A percentile compares a stretch with the other conserved stretches of the same genome.
These are phyloP conservation scores for Teunomyces aglyptinius DNA, from an alignment of 805 yeast genomes.

Conservation along the genomic window DNA sequence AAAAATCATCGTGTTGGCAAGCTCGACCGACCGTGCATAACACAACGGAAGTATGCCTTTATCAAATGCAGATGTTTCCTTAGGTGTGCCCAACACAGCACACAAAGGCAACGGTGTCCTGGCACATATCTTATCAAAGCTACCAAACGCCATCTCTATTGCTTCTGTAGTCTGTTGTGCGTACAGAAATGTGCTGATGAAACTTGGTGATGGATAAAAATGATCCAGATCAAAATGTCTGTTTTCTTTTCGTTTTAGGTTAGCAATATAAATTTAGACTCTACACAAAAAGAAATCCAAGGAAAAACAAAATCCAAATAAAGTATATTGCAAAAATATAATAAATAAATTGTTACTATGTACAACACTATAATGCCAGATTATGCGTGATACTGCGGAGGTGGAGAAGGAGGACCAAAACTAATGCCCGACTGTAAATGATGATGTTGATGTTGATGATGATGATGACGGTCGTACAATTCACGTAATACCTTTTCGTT, in stretches of 20 bases:
- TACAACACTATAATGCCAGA: conserved; percentile 3
- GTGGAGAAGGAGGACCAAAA: conserved; percentile 11
- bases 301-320: neutral
- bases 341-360: neutral
- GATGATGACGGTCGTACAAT: conserved; percentile 1
- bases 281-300: neutral
- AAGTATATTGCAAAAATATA: neutral
- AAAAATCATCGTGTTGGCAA: conserved; percentile 90
- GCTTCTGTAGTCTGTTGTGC: neutral
- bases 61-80: conserved; percentile 29
- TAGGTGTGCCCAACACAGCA: conserved; percentile 61
- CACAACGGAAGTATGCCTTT: conserved; percentile 74
- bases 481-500: conserved; percentile 1
- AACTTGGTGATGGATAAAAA: neutral
- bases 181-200: neutral
- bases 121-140: conserved; percentile 59
- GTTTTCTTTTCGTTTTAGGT: neutral
- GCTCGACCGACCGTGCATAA: conserved; percentile 79
- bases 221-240: neutral
- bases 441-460: neutral
- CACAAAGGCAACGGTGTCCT: conserved; percentile 78
- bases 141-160: conserved; percentile 59
- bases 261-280: neutral
- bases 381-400: conserved; percentile 25
- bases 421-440: neutral